A percentile compares a stretch with the other conserved stretches of the same genome.
Evolutionary conservation across 148 eudicot species (phyloP).

Genomic region (Pouteria glomerata): DNA sequence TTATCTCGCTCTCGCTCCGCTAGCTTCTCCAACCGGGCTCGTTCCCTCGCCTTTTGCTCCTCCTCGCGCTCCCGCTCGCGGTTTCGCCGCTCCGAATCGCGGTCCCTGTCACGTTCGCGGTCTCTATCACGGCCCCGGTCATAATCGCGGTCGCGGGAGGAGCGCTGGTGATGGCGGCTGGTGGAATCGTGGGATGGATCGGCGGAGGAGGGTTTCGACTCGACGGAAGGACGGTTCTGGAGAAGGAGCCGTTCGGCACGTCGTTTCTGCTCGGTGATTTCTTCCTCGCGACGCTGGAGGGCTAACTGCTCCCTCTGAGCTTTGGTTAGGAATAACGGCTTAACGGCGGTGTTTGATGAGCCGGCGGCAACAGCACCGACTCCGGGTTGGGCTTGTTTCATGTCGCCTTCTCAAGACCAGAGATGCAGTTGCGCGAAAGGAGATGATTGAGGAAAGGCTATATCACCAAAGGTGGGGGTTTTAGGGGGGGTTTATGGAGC

Average conservation of each 20-base stretch:
- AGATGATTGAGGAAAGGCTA: no score
- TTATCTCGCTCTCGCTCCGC: slow-evolving; percentile 69
- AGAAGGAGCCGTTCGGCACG: slow-evolving; percentile 30
- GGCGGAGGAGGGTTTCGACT: slow-evolving; percentile 6
- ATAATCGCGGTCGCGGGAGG: slow-evolving; percentile 18
- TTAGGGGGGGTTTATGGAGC: no score
- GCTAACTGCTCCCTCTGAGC: slow-evolving; percentile 48
- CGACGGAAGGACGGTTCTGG: slow-evolving; percentile 15
- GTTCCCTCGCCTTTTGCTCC: slow-evolving; percentile 52
- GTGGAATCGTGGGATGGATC: background rate
- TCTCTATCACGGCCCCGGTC: slow-evolving; percentile 17
- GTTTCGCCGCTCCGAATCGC: slow-evolving; percentile 50
- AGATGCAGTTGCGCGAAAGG: no score
- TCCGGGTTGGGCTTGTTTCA: slow-evolving; percentile 14
- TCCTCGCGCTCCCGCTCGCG: slow-evolving; percentile 78
- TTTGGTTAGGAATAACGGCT: slow-evolving; percentile 51
- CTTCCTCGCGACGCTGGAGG: slow-evolving; percentile 37
- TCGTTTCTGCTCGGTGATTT: slow-evolving; percentile 30
- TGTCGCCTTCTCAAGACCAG: background rate
- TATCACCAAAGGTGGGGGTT: no score
- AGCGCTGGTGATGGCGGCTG: slow-evolving; percentile 21
- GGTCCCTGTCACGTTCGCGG: slow-evolving; percentile 25
- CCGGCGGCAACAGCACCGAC: slow-evolving; percentile 17
- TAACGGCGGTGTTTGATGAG: slow-evolving; percentile 7
- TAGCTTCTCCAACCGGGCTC: slow-evolving; percentile 61